phyloP scores from a whole-genome alignment of 257 asterid species.

The Ehretia macrophylla region DNA sequence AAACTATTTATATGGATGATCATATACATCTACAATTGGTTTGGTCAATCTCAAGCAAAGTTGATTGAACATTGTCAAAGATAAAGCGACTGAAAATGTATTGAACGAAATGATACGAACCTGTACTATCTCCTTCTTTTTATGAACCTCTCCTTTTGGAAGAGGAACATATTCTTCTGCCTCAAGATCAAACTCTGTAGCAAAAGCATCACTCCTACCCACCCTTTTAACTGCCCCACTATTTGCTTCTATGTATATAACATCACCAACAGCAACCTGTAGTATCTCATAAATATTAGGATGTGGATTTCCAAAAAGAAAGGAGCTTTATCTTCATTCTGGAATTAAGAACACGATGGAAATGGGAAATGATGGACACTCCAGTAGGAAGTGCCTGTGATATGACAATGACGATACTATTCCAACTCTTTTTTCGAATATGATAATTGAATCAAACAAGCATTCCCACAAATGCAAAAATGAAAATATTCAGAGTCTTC shows the following conservation, averaged over 20 bases:
- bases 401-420: too few species aligned
- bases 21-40: too few species aligned
- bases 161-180: conserved; percentile 98
- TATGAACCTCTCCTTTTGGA: conserved; percentile 98
- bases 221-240: conserved; percentile 98
- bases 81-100: neutral
- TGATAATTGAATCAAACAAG: neutral
- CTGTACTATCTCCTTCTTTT: conserved; percentile 96
- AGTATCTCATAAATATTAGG: conserved; percentile 4
- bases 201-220: conserved; percentile 95
- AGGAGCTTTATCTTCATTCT: too few species aligned
- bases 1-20: too few species aligned
- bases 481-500: conserved; percentile 1
- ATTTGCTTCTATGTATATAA: conserved; percentile 85
- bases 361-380: too few species aligned
- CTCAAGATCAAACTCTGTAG: conserved; percentile 96
- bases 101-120: conserved; percentile 28
- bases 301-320: neutral
- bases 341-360: too few species aligned
- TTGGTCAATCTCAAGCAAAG: too few species aligned
- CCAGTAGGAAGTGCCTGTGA: too few species aligned
- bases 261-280: conserved; percentile 99
- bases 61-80: conserved; percentile 1
- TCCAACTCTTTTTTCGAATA: neutral
- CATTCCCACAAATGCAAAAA: neutral